Conservation (phyloP, 306 rosid species). For the Pterocarpus santalinus region DNA sequence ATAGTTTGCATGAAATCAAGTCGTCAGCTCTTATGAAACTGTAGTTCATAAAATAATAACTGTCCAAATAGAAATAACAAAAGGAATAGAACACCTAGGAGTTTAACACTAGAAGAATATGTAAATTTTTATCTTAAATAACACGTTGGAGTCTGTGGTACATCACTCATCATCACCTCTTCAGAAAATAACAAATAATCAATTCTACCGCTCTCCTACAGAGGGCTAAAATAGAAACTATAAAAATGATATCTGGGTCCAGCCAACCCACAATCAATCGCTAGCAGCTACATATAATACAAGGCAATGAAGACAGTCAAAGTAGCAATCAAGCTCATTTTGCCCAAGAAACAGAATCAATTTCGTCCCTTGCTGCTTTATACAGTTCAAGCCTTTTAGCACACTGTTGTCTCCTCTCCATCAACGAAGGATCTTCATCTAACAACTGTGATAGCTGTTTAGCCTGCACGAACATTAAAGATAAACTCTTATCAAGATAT, state of each 20-base stretch:
- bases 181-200: slow-evolving; percentile 1
- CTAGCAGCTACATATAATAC: slow-evolving; percentile 18
- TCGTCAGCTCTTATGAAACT: too few relatives aligned
- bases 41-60: too few relatives aligned
- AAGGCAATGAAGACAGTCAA: neutral
- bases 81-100: too few relatives aligned
- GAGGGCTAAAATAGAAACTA: neutral
- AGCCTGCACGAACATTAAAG: slow-evolving; percentile 56
- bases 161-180: neutral
- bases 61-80: too few relatives aligned
- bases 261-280: slow-evolving; percentile 22
- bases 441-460: slow-evolving; percentile 76
- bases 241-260: neutral
- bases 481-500: neutral
- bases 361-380: slow-evolving; percentile 95
- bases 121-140: neutral
- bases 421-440: slow-evolving; percentile 94
- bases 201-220: too few relatives aligned
- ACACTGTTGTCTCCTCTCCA: slow-evolving; percentile 93
- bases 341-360: slow-evolving; percentile 90
- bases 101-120: too few relatives aligned
- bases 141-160: neutral
- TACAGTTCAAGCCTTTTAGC: slow-evolving; percentile 88
- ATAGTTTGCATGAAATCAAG: too few relatives aligned
- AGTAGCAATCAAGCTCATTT: slow-evolving; percentile 55